Evolutionary conservation across 179 eudicot species (phyloP), one percentile per base, ranked within the genome.

Genomic region (Beta macrorhiza): DNA sequence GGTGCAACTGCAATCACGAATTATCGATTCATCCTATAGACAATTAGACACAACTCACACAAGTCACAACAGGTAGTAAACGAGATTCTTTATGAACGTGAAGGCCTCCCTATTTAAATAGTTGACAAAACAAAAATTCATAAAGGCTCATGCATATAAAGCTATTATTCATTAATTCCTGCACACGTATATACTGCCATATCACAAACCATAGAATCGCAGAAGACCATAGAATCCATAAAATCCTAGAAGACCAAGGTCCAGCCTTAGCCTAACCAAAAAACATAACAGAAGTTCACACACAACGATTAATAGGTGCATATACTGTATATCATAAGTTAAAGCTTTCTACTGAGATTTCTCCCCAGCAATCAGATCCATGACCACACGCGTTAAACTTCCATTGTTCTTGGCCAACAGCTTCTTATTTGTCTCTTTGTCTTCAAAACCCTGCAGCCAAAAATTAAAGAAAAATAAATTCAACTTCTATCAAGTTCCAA

Each of bases 331-430:
- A 37, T 20, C 32, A 45, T 7, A 15, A 1, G 14, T 20, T 47
- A 45, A 11, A 53, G 13, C 56, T 4, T 20, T 15, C 22, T 32
- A 44, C 67, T 63, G 67, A 17, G 82, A 63, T 62, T 59, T 76
- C 86, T 92, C 91, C 75, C 91, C 89, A 67, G 86, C 69, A 64
- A 92, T 84, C 45, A 93, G 91, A 84, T 93, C 95, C 95, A 93
- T 86, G 52, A 92, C 95, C n/a, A 88, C 95, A 29, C 87, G 88
- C 85, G 87, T 87, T 67, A 92, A 87, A 75, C 96, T 90, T 62
- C 96, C 97, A 65, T 92, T 91, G 75, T 92, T 90, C 91, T 93
- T 93, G 82, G 83, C 83, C 80, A 93, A 85, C 72, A 92, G 91
- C 88, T 72, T 87, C 90, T 80, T 89, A 89, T 93, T 92, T 71